Evolutionary conservation across 345 rosid genomes (phyloP), one percentile per base, ranked within the genome.

Genomic region (Arabidopsis suecica): DNA sequence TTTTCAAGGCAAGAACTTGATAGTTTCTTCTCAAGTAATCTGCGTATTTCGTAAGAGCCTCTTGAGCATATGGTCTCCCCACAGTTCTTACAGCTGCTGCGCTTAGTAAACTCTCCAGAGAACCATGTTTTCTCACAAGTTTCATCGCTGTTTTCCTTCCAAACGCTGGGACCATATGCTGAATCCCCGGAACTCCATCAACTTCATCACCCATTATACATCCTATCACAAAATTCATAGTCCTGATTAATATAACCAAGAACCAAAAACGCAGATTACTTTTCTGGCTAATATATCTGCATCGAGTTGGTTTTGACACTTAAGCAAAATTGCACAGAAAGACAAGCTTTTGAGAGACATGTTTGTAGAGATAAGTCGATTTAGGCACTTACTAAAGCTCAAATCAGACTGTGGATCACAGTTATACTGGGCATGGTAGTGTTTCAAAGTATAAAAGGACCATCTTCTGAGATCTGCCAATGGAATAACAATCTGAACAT

Each of bases 181-280:
- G 97, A 78, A 94, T 84, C 64, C 97, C 96, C 5, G 92, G 95
- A 70, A 94, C 89, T 65, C 96, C 95, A 80, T 94, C 98, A 78
- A 88, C 91, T 69, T 88, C 87, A 73, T 91, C 97, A 65, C 98
- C 97, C 85, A 94, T 74, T 67, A 94, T 85, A 79, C 93, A 88
- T 77, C 98, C 97, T 91, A 67, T 65, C 76, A 72, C 64, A 61
- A 67, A 22, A 44, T 1, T 38, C 56, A 66, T 11, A 18, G 20
- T 38, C 50, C 25, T 37, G 22, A 6, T 65, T 42, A 65, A 47
- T n/a, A 40, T 38, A n/a, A 13, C 30, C 63, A 51, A 56, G 5
- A 56, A 54, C 5, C 11, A 42, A 22, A 23, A 4, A n/a, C 1
- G 14, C 54, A 34, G 16, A 61, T 1, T 5, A 33, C 23, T 45